These are phyloP conservation scores for Botrytis tulipae DNA, from an alignment of 2,329 filamentous ascomycete species.

Conservation along the genomic window DNA sequence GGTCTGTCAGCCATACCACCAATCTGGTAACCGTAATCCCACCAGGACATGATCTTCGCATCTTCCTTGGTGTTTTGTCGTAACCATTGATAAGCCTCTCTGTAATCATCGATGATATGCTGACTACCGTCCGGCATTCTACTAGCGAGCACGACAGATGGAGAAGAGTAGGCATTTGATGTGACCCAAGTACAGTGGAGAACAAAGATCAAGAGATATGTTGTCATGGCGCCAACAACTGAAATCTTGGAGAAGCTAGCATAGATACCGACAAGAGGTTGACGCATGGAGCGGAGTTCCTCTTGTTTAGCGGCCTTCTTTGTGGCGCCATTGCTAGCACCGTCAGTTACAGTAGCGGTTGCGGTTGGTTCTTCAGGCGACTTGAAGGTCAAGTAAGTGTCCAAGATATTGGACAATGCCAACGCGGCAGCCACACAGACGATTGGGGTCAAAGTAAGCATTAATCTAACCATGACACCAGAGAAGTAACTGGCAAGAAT, in stretches of 20 bases:
- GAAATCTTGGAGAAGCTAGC: slow-evolving; percentile 73
- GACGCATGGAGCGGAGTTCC: slow-evolving; percentile 67
- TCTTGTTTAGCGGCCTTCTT: slow-evolving; percentile 55
- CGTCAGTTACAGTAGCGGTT: slow-evolving; percentile 43
- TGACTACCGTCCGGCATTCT: slow-evolving; percentile 90
- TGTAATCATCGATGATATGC: slow-evolving; percentile 98
- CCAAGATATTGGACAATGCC: slow-evolving; percentile 81
- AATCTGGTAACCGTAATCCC: slow-evolving; percentile 99
- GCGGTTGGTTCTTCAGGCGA: slow-evolving; percentile 54
- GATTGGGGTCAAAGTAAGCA: slow-evolving; percentile 94
- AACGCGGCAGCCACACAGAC: slow-evolving; percentile 94
- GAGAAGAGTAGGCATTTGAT: slow-evolving; percentile 97
- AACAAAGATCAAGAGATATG: slow-evolving; percentile 91
- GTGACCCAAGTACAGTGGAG: slow-evolving; percentile 99
- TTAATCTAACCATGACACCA: slow-evolving; percentile 98
- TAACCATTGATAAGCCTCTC: slow-evolving; percentile 99
- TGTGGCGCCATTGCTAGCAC: slow-evolving; percentile 36
- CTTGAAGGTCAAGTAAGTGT: slow-evolving; percentile 73
- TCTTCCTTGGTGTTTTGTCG: slow-evolving; percentile 93
- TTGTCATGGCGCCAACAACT: slow-evolving; percentile 68
- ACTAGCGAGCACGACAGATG: slow-evolving; percentile 93
- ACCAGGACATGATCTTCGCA: slow-evolving; percentile 99
- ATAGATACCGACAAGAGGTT: slow-evolving; percentile 81
- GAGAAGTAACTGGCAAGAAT: slow-evolving; percentile 97
- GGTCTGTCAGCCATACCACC: slow-evolving; percentile 98